A percentile compares a stretch with the other conserved stretches of the same genome.
Evolutionary conservation across 2,329 filamentous ascomycete genomes (phyloP).

Genomic region (Graphium sp.): DNA sequence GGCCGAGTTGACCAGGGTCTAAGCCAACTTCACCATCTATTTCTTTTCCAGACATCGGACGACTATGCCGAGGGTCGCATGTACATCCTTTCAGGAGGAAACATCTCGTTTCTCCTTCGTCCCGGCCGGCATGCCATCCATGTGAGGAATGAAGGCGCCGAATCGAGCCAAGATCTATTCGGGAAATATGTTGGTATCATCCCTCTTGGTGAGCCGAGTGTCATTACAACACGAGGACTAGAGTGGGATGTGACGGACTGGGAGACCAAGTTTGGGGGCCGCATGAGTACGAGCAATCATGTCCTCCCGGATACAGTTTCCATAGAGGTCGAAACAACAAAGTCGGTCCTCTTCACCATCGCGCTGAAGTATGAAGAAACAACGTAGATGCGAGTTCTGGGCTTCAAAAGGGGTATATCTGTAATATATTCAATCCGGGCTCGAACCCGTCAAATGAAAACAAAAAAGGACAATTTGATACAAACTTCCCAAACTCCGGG

Average conservation of each 20-base stretch:
- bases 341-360: slow-evolving; percentile 58
- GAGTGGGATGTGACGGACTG: slow-evolving; percentile 85
- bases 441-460: too few species aligned
- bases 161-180: slow-evolving; percentile 33
- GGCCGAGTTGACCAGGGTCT: slow-evolving; percentile 88
- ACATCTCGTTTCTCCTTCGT: slow-evolving; percentile 67
- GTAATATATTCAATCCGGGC: too few species aligned
- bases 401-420: too few species aligned
- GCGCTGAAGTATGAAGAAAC: slow-evolving; percentile 26
- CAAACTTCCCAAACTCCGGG: too few species aligned
- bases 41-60: slow-evolving; percentile 37
- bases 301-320: slow-evolving; percentile 40
- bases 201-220: slow-evolving; percentile 60
- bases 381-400: not conserved
- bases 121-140: slow-evolving; percentile 50
- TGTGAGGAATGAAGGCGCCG: slow-evolving; percentile 29
- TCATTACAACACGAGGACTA: slow-evolving; percentile 65
- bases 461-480: too few species aligned
- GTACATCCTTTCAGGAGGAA: slow-evolving; percentile 68
- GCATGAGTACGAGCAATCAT: slow-evolving; percentile 69
- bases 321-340: slow-evolving; percentile 45
- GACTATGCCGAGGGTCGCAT: slow-evolving; percentile 37
- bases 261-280: slow-evolving; percentile 58
- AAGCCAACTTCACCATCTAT: slow-evolving; percentile 76
- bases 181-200: slow-evolving; percentile 74